phyloP scores from a whole-genome alignment of 306 rosid species.

The Gynostemma pentaphyllum region DNA sequence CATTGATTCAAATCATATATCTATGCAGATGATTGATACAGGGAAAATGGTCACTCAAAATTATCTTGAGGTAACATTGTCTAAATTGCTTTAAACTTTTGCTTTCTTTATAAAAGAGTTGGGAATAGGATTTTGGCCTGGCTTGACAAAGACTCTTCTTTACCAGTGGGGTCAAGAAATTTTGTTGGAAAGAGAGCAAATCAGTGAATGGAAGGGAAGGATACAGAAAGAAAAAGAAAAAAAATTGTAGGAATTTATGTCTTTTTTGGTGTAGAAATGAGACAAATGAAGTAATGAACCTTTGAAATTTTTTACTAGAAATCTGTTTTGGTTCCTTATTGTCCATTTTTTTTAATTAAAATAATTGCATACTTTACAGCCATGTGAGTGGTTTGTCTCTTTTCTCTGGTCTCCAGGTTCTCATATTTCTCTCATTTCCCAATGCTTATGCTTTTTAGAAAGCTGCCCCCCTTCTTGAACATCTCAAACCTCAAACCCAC shows the following conservation, averaged over 20 bases:
- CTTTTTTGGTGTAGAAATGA: slow-evolving; percentile 2
- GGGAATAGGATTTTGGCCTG: slow-evolving; percentile 5
- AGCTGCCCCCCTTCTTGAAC: not conserved
- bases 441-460: not conserved
- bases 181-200: not conserved
- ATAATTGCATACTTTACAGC: not conserved
- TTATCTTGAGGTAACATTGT: not conserved
- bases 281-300: not conserved
- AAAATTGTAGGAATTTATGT: not conserved
- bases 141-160: slow-evolving; percentile 8
- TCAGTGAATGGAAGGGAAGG: slow-evolving; percentile 6
- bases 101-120: slow-evolving; percentile 4
- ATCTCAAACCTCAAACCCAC: no score
- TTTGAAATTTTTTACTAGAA: not conserved
- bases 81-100: not conserved
- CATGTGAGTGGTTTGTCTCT: slow-evolving; percentile 13
- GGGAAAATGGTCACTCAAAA: not conserved
- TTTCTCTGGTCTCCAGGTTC: not conserved
- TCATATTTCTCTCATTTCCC: not conserved
- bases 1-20: not conserved
- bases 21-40: not conserved
- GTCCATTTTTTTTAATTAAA: not conserved
- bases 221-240: not conserved
- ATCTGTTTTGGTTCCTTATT: no score
- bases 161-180: not conserved